These are phyloP conservation scores for Plasmodium gonderi DNA, from an alignment of 169 alveolate genomes.

Conservation along the genomic window DNA sequence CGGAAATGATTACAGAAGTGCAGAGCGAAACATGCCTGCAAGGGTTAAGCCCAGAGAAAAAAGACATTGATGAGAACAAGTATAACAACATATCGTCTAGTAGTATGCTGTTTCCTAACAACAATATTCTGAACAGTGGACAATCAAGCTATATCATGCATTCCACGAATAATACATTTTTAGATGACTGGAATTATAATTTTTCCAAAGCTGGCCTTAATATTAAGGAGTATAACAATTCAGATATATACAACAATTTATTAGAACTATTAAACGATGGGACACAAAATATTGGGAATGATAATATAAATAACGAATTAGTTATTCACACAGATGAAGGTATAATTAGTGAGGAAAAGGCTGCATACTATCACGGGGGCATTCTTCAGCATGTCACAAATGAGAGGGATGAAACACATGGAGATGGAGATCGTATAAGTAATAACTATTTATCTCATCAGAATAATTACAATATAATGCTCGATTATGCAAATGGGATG, in stretches of 20 bases:
- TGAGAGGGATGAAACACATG: background rate
- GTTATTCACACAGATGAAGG: background rate
- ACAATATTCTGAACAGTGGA: background rate
- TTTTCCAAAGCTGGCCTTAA: background rate
- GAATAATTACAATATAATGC: background rate
- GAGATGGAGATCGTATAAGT: background rate
- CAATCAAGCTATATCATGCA: no score
- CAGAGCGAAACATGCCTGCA: background rate
- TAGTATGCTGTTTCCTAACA: background rate
- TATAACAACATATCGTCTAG: background rate
- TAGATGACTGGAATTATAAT: background rate
- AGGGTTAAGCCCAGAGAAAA: background rate
- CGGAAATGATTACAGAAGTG: background rate
- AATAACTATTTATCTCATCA: background rate
- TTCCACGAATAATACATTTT: background rate
- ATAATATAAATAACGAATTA: background rate
- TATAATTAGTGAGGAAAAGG: background rate
- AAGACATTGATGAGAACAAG: background rate
- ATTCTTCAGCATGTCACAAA: background rate
- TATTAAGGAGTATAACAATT: background rate
- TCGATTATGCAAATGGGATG: background rate
- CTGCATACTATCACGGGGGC: background rate
- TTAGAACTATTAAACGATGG: conserved; percentile 5
- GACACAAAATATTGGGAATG: background rate
- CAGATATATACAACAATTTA: background rate